Evolutionary conservation across 345 rosid genomes (phyloP).

Genomic region (Firmiana major): DNA sequence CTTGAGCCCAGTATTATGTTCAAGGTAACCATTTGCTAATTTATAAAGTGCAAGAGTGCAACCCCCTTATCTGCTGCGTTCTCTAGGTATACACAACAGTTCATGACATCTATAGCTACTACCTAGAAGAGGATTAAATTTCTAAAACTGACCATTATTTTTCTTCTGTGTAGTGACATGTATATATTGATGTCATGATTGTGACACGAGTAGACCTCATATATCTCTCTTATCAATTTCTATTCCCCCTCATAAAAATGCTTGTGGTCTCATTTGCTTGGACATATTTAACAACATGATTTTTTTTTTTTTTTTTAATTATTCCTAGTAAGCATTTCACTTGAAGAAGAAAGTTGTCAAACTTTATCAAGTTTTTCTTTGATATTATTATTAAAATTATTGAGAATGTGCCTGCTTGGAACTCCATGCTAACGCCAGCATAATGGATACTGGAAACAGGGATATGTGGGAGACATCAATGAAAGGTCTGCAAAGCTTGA

Average conservation of each 20-base stretch:
- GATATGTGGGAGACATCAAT: slow-evolving; percentile 99
- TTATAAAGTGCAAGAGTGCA: background rate
- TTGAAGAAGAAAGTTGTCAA: background rate
- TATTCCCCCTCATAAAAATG: background rate
- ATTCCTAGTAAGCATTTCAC: background rate
- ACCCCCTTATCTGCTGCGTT: background rate
- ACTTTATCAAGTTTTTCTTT: background rate
- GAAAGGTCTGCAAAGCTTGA: slow-evolving; percentile 79
- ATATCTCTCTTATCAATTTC: background rate
- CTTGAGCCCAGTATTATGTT: background rate
- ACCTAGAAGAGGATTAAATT: background rate
- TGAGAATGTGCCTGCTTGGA: background rate
- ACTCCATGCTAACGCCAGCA: background rate
- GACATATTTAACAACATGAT: background rate
- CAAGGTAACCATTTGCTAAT: background rate
- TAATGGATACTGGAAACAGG: slow-evolving; percentile 36
- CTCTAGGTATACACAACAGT: background rate
- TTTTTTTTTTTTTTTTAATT: background rate
- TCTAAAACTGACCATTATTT: background rate
- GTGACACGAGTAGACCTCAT: background rate
- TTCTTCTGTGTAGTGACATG: background rate
- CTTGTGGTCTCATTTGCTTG: background rate
- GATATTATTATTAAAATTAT: background rate
- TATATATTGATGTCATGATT: background rate
- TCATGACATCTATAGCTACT: background rate